These are phyloP conservation scores for Hanseniaspora meyeri DNA, from an alignment of 805 yeast species.

Conservation along the genomic window DNA sequence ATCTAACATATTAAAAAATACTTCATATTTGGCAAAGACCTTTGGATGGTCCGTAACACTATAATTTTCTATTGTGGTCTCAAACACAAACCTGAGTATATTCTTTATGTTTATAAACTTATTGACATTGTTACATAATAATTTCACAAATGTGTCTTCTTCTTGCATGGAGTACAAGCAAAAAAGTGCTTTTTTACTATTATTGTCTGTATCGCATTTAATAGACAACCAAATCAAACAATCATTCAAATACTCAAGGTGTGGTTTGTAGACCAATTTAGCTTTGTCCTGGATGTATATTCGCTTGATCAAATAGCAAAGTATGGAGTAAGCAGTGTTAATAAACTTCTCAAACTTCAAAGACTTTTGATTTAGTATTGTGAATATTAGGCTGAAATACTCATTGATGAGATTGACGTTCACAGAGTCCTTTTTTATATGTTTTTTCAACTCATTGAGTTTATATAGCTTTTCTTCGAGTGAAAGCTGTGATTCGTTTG, in stretches of 20 bases:
- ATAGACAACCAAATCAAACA: conserved; percentile 14
- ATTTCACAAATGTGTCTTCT: conserved; percentile 9
- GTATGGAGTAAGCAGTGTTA: conserved; percentile 30
- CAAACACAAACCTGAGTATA: not conserved
- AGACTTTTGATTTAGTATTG: not conserved
- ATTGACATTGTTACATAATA: conserved; percentile 4
- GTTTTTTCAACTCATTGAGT: conserved; percentile 26
- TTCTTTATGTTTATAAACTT: not conserved
- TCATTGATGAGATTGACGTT: conserved; percentile 18
- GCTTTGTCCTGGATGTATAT: conserved; percentile 29
- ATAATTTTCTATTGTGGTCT: not conserved
- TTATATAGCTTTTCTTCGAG: conserved; percentile 17
- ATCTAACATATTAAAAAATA: not conserved
- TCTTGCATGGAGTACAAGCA: conserved; percentile 22
- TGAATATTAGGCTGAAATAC: conserved; percentile 21
- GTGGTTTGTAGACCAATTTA: not conserved
- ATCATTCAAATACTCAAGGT: not conserved
- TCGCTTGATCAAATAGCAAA: conserved; percentile 36
- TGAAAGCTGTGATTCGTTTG: not conserved
- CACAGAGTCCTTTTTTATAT: conserved; percentile 27
- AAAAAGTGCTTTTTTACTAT: conserved; percentile 22
- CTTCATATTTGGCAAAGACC: not conserved
- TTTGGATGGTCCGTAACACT: not conserved
- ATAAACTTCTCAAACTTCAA: not conserved
- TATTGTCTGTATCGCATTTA: conserved; percentile 10